Conservation (phyloP, 495 filamentous ascomycete genomes). For the Aspergillus nidulans region DNA sequence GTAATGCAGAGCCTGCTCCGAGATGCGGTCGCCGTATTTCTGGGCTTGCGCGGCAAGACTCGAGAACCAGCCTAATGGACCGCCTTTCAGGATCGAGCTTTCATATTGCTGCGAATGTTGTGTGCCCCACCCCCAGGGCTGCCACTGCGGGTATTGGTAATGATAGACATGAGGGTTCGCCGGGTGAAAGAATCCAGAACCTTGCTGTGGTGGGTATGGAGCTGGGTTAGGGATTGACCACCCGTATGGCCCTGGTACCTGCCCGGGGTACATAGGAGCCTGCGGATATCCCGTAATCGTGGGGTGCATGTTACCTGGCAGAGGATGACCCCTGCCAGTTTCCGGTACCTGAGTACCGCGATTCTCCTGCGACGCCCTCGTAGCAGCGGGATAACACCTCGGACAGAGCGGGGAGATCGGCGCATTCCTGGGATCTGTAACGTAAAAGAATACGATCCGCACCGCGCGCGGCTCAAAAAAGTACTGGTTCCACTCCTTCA, state of each 20-base stretch:
- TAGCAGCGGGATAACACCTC: constrained; percentile 42
- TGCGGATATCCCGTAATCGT: constrained; percentile 12
- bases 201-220: constrained; percentile 21
- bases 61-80: constrained; percentile 34
- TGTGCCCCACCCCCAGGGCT: constrained; percentile 34
- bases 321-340: constrained; percentile 8
- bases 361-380: constrained; percentile 25
- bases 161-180: constrained; percentile 23
- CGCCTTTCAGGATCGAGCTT: constrained; percentile 24
- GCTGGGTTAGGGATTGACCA: constrained; percentile 16
- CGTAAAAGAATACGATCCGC: constrained; percentile 35
- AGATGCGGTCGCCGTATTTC: constrained; percentile 42
- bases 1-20: constrained; percentile 39
- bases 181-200: constrained; percentile 18
- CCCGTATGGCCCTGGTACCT: constrained; percentile 14
- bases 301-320: constrained; percentile 10
- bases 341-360: constrained; percentile 8
- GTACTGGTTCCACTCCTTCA: constrained; percentile 50
- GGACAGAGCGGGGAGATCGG: constrained; percentile 41
- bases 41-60: constrained; percentile 37
- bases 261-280: constrained; percentile 17
- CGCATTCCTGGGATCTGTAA: constrained; percentile 34
- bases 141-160: constrained; percentile 25
- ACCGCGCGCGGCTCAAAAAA: constrained; percentile 45
- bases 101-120: constrained; percentile 24